phyloP scores from a whole-genome alignment of 2,329 filamentous ascomycete genomes.

The Pestalotiopsis sp. region DNA sequence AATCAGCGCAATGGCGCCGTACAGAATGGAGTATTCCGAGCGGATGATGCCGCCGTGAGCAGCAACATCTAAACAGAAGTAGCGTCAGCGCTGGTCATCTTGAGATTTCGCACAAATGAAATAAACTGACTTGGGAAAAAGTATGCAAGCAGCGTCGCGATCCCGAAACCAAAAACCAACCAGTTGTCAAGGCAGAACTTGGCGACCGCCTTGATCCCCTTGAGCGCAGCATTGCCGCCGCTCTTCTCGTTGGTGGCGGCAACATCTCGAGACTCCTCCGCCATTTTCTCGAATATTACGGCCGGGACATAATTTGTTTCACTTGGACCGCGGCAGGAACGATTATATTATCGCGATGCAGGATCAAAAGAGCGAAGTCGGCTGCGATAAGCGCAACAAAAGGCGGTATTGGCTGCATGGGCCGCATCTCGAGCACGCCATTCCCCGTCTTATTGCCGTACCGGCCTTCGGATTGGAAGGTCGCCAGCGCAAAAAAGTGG shows the following conservation, averaged over 20 bases:
- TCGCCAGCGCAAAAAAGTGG: slow-evolving; percentile 8
- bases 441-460: slow-evolving; percentile 10
- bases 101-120: background rate
- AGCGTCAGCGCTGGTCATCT: background rate
- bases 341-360: background rate
- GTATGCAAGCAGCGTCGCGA: slow-evolving; percentile 32
- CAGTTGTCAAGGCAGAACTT: slow-evolving; percentile 30
- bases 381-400: background rate
- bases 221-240: slow-evolving; percentile 7
- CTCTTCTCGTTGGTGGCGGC: slow-evolving; percentile 15
- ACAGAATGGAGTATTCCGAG: slow-evolving; percentile 64
- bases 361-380: background rate
- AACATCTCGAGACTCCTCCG: background rate
- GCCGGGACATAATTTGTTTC: background rate
- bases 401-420: background rate
- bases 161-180: slow-evolving; percentile 32
- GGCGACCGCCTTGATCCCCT: slow-evolving; percentile 18
- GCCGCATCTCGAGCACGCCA: slow-evolving; percentile 2
- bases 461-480: background rate
- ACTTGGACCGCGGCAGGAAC: background rate
- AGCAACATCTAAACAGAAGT: slow-evolving; percentile 44
- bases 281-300: background rate
- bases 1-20: slow-evolving; percentile 69
- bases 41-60: slow-evolving; percentile 50
- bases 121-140: slow-evolving; percentile 44